Evolutionary conservation across 352 stramenopile genomes (phyloP), one percentile per base, ranked within the genome.

Genomic region (Globisporangium perplexum): DNA sequence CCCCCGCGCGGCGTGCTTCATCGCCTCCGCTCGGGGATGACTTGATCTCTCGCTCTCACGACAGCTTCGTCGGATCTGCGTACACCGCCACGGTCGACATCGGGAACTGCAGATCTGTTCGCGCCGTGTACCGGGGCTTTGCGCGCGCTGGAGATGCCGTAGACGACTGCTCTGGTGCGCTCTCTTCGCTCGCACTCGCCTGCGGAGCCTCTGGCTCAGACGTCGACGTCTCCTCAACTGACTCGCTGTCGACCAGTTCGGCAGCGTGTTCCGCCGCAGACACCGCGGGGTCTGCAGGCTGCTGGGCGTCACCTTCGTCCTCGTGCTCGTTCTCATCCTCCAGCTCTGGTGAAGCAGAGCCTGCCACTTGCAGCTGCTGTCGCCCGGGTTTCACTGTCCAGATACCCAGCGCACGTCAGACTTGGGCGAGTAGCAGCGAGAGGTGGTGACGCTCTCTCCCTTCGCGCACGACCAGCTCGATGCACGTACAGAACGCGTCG

Each of bases 31-130:
- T 30, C 26, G 26, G 2, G 26, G 26, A 2, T 2, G 26, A 12
- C 31, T 36, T 10, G 39, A 11, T 7, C 12, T 48, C 8, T 22
- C 15, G 45, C 17, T 46, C 50, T 55, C 31, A 62, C 0, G 55
- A 62, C 17, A 62, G 24, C 45, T 75, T 52, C 4, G 55, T 62
- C 6, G 68, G 68, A 45, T 90, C 75, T 33, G 72, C 80, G 44
- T 85, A 57, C 35, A 90, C 75, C 30, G 66, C 71, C 36, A 93
- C 65, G 18, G 76, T 93, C 26, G 83, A 93, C 31, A 91, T 90
- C 12, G 83, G 83, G 53, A 93, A 91, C 41, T 73, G 66, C 35
- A 69, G 60, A 61, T 90, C 77, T 57, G 72, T 78, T 20, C 75
- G 67, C 15, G 68, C 75, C 11, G 68, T 73, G 65, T 79, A 83